These are phyloP conservation scores for Phytophthora capsici DNA, from an alignment of 352 stramenopile species.

Conservation along the genomic window DNA sequence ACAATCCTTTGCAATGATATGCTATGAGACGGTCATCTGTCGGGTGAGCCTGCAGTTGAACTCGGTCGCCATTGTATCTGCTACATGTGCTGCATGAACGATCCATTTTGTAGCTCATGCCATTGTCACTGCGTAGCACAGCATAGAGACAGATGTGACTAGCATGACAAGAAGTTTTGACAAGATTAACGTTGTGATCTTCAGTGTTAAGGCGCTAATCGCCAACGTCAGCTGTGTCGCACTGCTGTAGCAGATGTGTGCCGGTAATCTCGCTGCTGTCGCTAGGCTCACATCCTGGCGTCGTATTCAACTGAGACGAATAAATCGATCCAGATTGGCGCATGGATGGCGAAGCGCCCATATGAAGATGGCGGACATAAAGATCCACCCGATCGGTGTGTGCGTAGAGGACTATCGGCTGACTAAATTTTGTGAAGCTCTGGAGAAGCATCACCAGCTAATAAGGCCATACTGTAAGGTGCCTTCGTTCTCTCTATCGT, in stretches of 20 bases:
- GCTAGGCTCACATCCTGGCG: slow-evolving; percentile 10
- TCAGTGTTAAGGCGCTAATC: too few species aligned
- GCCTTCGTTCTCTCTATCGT: background rate
- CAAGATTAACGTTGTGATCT: too few species aligned
- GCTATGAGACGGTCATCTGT: slow-evolving; percentile 9
- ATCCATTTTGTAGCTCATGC: background rate
- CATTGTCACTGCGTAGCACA: background rate
- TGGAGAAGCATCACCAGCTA: background rate
- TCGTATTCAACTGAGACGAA: background rate
- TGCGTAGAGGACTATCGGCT: background rate
- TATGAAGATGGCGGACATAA: slow-evolving; percentile 3
- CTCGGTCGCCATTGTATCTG: background rate
- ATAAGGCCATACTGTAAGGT: too few species aligned
- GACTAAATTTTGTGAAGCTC: background rate
- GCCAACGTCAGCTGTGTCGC: slow-evolving; percentile 16
- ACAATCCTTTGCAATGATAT: slow-evolving; percentile 33
- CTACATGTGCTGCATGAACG: background rate
- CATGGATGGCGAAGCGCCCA: background rate
- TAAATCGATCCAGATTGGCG: slow-evolving; percentile 8
- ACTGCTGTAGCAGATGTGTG: slow-evolving; percentile 8
- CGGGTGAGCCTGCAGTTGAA: slow-evolving; percentile 4
- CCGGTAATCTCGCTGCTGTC: background rate
- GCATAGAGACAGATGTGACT: background rate
- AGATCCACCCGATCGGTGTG: background rate
- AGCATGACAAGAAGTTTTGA: background rate